These are phyloP conservation scores for Gossypium sturtianum DNA, from an alignment of 345 rosid species.

Conservation along the genomic window DNA sequence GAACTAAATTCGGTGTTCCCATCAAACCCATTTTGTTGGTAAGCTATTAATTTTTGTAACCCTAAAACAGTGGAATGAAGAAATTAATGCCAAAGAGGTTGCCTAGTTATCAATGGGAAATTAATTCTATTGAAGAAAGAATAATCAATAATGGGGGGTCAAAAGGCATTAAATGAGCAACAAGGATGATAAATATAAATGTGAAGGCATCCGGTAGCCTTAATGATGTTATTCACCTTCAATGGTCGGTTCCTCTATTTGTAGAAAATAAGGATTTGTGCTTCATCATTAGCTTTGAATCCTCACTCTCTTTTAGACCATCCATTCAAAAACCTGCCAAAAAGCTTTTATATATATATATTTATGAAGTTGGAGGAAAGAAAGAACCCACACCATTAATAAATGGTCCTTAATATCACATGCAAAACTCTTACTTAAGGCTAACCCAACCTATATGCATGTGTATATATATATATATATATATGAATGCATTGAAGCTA, in stretches of 20 bases:
- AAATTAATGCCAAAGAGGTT: background rate
- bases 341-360: background rate
- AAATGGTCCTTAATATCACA: constrained; percentile 7
- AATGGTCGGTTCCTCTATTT: constrained; percentile 12
- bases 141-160: background rate
- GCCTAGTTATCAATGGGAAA: background rate
- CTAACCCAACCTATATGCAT: background rate
- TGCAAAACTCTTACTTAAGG: background rate
- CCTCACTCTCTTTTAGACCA: constrained; percentile 8
- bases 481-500: background rate
- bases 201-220: constrained; percentile 2
- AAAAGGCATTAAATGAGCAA: constrained; percentile 17
- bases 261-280: constrained; percentile 10
- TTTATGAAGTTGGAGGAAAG: too few species aligned
- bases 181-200: constrained; percentile 1
- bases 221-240: background rate
- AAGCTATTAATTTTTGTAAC: background rate
- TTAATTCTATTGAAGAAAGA: background rate
- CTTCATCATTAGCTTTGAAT: background rate
- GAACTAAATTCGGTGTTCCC: background rate
- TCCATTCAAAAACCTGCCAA: constrained; percentile 10
- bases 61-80: background rate
- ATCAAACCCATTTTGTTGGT: background rate
- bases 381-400: background rate
- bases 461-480: background rate